Conservation (phyloP, 345 rosid species). For the Orychophragmus violaceus region DNA sequence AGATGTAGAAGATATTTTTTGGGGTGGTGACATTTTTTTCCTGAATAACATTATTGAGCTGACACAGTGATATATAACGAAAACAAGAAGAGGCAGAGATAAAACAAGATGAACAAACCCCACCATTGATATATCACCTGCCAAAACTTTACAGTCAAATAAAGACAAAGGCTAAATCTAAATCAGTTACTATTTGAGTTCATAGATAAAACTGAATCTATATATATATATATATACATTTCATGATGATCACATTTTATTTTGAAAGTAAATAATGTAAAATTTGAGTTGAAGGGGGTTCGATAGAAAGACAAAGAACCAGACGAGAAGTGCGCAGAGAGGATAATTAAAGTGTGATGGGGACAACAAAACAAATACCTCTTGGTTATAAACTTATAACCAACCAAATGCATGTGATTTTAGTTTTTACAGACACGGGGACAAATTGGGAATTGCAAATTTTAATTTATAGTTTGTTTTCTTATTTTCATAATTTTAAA, state of each 20-base stretch:
- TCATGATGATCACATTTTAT: slow-evolving; percentile 12
- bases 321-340: slow-evolving; percentile 25
- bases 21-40: not conserved
- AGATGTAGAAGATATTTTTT: not conserved
- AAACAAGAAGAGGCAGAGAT: not conserved
- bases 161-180: slow-evolving; percentile 6
- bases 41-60: slow-evolving; percentile 15
- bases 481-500: not conserved
- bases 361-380: slow-evolving; percentile 28
- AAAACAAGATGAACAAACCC: slow-evolving; percentile 20
- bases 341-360: slow-evolving; percentile 18
- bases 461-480: not conserved
- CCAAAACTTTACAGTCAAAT: slow-evolving; percentile 9
- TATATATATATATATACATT: not conserved
- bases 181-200: not conserved
- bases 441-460: slow-evolving; percentile 18
- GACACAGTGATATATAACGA: slow-evolving; percentile 1
- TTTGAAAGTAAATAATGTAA: not conserved
- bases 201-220: not conserved
- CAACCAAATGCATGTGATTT: slow-evolving; percentile 32
- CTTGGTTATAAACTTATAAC: slow-evolving; percentile 29
- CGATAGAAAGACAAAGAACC: slow-evolving; percentile 1
- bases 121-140: slow-evolving; percentile 24
- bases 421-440: slow-evolving; percentile 4
- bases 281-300: not conserved